A percentile compares a stretch with the other conserved stretches of the same genome.
Evolutionary conservation across 176 grass and related monocot genomes (phyloP).

Genomic region (Hyparrhenia diplandra): DNA sequence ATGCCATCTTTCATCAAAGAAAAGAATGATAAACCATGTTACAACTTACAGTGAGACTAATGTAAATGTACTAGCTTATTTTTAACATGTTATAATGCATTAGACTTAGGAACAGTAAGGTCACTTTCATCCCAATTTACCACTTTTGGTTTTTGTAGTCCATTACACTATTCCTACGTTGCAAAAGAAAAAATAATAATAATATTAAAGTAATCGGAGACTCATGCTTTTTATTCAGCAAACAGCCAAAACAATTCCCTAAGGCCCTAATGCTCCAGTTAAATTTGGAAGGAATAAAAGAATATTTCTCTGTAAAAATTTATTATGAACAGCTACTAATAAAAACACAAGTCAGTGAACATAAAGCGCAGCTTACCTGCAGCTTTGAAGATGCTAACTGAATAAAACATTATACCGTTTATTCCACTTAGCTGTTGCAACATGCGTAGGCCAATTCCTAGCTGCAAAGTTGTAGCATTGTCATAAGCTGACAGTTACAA

Average conservation of each 20-base stretch:
- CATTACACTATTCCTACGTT: background rate
- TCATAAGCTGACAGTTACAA: background rate
- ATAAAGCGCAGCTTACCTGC: conserved; percentile 44
- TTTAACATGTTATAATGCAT: background rate
- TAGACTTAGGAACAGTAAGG: background rate
- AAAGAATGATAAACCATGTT: background rate
- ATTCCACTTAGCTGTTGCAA: conserved; percentile 88
- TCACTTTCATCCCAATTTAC: background rate
- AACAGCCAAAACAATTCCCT: background rate
- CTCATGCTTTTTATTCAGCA: background rate
- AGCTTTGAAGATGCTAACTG: conserved; percentile 80
- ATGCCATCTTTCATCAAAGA: background rate
- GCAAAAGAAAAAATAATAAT: background rate
- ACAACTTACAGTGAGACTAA: background rate
- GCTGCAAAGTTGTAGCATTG: conserved; percentile 13
- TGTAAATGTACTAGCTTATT: too few relatives aligned
- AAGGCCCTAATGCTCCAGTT: background rate
- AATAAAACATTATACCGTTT: conserved; percentile 76
- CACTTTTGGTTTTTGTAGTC: background rate
- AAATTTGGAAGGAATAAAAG: background rate
- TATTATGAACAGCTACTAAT: background rate
- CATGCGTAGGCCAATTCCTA: conserved; percentile 71
- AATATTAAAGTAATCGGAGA: background rate
- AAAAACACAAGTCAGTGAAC: background rate
- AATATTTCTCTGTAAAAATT: background rate